phyloP scores from a whole-genome alignment of 2,329 filamentous ascomycete genomes.

The Colletotrichum sp. region DNA sequence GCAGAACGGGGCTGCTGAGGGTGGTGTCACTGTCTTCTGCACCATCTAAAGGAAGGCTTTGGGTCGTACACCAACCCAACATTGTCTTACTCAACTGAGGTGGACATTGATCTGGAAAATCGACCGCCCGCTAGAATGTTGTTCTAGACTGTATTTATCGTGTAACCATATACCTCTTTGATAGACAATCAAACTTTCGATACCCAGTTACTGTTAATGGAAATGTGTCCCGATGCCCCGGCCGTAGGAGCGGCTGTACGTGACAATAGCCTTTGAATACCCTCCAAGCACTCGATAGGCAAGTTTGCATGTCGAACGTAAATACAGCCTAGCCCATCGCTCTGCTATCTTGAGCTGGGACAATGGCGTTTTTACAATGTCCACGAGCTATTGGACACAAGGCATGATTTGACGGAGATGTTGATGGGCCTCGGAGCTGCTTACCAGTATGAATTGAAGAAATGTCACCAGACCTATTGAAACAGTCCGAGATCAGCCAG shows the following conservation, averaged over 20 bases:
- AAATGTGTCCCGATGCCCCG: neutral
- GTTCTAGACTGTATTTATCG: neutral
- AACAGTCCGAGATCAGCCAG: neutral
- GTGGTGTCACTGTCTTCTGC: neutral
- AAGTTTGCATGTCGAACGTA: neutral
- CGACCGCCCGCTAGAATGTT: neutral
- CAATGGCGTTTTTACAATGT: neutral
- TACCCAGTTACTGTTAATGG: accelerated
- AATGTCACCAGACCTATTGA: neutral
- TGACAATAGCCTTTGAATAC: neutral
- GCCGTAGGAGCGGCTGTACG: neutral
- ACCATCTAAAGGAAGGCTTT: neutral
- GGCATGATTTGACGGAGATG: neutral
- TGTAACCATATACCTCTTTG: neutral
- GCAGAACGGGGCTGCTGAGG: neutral
- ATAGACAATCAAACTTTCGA: neutral
- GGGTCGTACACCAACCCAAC: neutral
- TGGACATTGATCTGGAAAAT: accelerated
- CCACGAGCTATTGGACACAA: neutral
- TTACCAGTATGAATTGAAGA: neutral
- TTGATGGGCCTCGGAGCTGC: neutral
- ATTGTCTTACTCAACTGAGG: neutral
- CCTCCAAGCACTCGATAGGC: neutral
- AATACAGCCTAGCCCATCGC: neutral
- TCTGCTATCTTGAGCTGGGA: neutral